Evolutionary conservation across 2,329 filamentous ascomycete species (phyloP), one percentile per base, ranked within the genome.

Genomic region (Fusarium euwallaceae): DNA sequence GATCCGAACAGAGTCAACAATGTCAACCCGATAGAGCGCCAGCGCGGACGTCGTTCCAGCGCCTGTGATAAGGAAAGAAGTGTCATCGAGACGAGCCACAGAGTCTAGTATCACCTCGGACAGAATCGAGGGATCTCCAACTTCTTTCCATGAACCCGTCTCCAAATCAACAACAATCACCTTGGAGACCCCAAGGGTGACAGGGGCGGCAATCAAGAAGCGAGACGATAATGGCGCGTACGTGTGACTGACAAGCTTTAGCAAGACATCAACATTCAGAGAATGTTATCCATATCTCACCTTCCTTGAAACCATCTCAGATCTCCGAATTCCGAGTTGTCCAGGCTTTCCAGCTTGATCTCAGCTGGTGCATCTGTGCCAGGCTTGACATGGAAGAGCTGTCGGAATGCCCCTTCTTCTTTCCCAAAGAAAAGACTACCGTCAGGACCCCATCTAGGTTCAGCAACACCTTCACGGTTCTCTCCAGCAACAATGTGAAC

Each of bases 391-490:
- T 81, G 81, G 69, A 86, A 88, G 9, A 90, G 78, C 66, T 88
- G 86, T 66, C 86, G 86, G 68, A 85, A 88, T 1, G 85, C 85
- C 2, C 79, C 83, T 1, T 76, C 77, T 76, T 90, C 88, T 60
- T 85, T 85, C 3, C 81, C 81, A 71, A 86, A 89, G 70, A 86
- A 88, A 3, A 90, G 75, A 11, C 80, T 81, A 2, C 86, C 87
- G 76, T 89, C 86, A 0, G 82, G 78, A 4, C 84, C 83, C 88
- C 88, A 90, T 73, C 84, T 83, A 7, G 87, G 87, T 73, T 90
- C 87, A 14, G 82, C 83, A 22, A 87, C 82, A 39, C 86, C 86
- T 61, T 87, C 84, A 1, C 78, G 76, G 4, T 82, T 76, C 0
- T 81, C 78, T 1, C 88, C 87, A 14, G 86, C 84, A n/a, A 90